Evolutionary conservation across 2,329 filamentous ascomycete species (phyloP), one percentile per base, ranked within the genome.

Genomic region (Epichloe baconii): DNA sequence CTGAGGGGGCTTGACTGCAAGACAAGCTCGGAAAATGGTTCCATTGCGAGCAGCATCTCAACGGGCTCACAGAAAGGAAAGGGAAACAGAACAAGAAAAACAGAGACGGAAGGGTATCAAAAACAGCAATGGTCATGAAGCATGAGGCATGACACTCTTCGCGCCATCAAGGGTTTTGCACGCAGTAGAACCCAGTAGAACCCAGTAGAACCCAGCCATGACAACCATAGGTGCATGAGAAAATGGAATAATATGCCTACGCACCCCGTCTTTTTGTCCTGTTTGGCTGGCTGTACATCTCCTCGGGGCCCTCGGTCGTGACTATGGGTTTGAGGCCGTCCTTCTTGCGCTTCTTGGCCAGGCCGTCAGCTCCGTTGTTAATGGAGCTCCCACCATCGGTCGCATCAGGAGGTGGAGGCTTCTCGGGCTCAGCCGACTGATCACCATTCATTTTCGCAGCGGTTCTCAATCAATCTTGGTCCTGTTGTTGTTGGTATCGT

Each of bases 271-370:
- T 59, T 62, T 56, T 45, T 62, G 58, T 50, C 68, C 64, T 64
- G 66, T 38, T 43, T 47, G 21, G 34, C 41, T 19, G 23, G 23
- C 34, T 49, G 38, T 17, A 36, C 23, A 21, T 44, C 46, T 44
- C 19, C 14, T 44, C 49, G 10, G 26, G 14, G 69, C 72, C 67
- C 66, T 71, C 83, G 53, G 77, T 85, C 41, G 83, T 88, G 67
- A 88, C 84, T 63, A 88, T 87, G 61, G 85, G 85, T 70, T 86
- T 86, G 58, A 86, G 70, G 50, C 76, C 77, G 42, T 83, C 81
- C 75, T 88, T 88, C 73, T 84, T 83, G 63, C 83, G 77, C 75
- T 88, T 88, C 75, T 86, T 87, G 21, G 62, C 61, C 23, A 56
- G 53, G n/a, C 61, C 55, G 48, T 58, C 64, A 49, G 56, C 60